Base-by-base conservation (phyloP, 352 stramenopile species). In the Lagenidium sp. region DNA sequence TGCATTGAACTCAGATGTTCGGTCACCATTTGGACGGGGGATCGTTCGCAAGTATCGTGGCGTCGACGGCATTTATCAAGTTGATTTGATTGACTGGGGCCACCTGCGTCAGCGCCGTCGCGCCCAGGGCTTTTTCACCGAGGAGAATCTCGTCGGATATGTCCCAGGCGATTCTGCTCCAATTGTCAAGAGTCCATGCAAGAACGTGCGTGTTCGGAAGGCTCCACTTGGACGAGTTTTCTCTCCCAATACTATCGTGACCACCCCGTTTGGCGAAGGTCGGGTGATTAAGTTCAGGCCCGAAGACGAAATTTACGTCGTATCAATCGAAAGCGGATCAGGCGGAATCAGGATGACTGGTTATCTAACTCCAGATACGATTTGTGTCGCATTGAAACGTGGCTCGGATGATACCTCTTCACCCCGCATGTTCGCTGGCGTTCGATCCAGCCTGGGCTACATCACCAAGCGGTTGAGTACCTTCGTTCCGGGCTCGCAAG, bases 401-500 rank as follows among this genome's bases (percentile, higher is more conserved):
- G n/a, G n/a, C n/a, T n/a, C n/a, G n/a, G n/a, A n/a, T n/a, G n/a
- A n/a, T n/a, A n/a, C n/a, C n/a, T n/a, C n/a, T 1, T 85, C 74
- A 12, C 77, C 77, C 6, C 69, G 74, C 22, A 87, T 84, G 64
- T 84, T 89, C 38, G 63, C 65, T 6, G 77, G 77, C 22, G 74
- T 89, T 15, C 74, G 77, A 10, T 86, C 73, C 0, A 61, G 77
- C 21, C 54, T 89, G 6, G 77, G 77, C 15, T 89, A 85, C 37
- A 84, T 89, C 38, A 89, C 77, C 4, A 86, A 87, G 47, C 82
- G 82, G 36, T 54, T 89, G 12, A 83, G 68, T 36, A 85, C 65
- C 15, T 87, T 89, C 42, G 77, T 85, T 0, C 74, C 74, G 18
- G 65, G 73, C 13, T 56, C 62, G 0, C 39, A 32, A 2, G 36